Base-by-base conservation (phyloP, 306 rosid species). In the Hippophae tibetana region DNA sequence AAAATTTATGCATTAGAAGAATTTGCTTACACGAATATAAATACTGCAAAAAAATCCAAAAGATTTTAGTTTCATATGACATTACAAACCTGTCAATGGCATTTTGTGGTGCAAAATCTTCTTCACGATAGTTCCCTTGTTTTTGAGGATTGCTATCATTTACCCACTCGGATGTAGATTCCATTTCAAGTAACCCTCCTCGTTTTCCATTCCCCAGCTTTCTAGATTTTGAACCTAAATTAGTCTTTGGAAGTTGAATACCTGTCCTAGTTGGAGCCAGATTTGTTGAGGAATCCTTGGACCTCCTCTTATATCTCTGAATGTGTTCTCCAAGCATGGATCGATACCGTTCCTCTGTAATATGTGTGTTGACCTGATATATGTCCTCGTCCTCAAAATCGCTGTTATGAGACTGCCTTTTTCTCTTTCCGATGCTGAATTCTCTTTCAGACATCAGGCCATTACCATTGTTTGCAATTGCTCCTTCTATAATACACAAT, bases 271-370 rank as follows among this genome's bases (percentile, higher is more conserved):
- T 71, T 42, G 81, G 84, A 50, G 70, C 84, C 64, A 88, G 89
- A 77, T 76, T 72, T 27, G 80, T 62, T 0, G 83, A 77, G 54
- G 86, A 61, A 57, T 84, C 94, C 86, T 86, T 93, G 68, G 64
- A 66, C 86, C 95, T 93, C 81, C 95, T 81, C 78, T 82, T 86
- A 69, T 86, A 88, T 65, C 84, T 84, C 77, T 86, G 82, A 70
- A 88, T 72, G 76, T 93, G 99, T 52, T 88, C 99, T 63, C 99
- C 95, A 23, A 93, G 90, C 97, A 93, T 93, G 62, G 92, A 79
- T 44, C 97, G 68, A 63, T 93, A 93, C 59, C 82, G 75, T 51
- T 93, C 97, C 78, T 93, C 99, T 0, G 84, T 88, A 72, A 78
- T 73, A 65, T 46, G 82, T 18, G 84, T 64, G 38, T 31, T 31